Conservation (phyloP, 176 grass and related monocot genomes). For the Raddia distichophylla region DNA sequence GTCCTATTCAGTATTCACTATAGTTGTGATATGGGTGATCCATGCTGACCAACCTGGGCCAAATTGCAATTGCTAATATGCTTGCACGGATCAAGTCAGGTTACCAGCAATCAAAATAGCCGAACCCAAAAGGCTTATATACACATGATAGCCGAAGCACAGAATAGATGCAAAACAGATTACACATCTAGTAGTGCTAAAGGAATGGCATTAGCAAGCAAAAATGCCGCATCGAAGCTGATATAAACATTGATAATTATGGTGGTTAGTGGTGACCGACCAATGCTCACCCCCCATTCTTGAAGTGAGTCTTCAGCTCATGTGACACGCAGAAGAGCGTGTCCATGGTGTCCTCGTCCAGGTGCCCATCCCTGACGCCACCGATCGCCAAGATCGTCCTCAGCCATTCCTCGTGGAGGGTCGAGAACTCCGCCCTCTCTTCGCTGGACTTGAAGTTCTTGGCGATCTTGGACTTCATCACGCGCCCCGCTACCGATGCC, state of each 20-base stretch:
- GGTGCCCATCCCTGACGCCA: slow-evolving; percentile 14
- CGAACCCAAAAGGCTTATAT: not conserved
- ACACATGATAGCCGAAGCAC: not conserved
- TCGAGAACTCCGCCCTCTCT: slow-evolving; percentile 71
- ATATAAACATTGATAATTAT: slow-evolving; percentile 34
- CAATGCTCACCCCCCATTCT: slow-evolving; percentile 31
- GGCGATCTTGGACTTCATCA: slow-evolving; percentile 66
- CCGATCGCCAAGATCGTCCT: slow-evolving; percentile 52
- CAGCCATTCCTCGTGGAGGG: slow-evolving; percentile 88
- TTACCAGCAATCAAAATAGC: not conserved
- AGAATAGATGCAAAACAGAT: not conserved
- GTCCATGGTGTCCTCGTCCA: slow-evolving; percentile 75
- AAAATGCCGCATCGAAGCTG: not conserved
- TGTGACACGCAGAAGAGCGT: slow-evolving; percentile 70
- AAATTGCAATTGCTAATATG: not conserved
- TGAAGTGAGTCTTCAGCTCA: slow-evolving; percentile 68
- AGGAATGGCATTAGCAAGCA: not conserved
- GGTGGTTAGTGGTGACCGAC: not conserved
- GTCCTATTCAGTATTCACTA: too few species aligned
- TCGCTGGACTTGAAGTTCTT: slow-evolving; percentile 77
- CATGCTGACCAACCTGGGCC: not conserved
- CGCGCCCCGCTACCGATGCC: slow-evolving; percentile 55
- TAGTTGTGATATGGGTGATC: not conserved
- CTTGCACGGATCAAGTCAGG: not conserved
- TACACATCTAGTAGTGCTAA: not conserved